Conservation (phyloP, 169 alveolate genomes). For the Toxoplasma gondii region DNA sequence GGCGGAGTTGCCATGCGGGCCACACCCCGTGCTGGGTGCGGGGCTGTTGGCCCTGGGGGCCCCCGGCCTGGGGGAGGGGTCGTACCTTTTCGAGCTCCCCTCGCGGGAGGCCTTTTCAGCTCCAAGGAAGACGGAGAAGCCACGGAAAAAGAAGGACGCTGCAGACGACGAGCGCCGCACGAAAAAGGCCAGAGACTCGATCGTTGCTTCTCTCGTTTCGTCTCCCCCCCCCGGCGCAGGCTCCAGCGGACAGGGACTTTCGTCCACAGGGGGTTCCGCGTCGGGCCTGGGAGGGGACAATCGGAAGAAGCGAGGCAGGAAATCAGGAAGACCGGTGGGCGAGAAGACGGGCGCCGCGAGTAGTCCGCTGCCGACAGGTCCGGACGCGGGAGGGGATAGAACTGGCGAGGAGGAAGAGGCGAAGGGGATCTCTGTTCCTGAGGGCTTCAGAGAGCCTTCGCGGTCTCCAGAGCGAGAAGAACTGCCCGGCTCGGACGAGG, state of each 20-base stretch:
- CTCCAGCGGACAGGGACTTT: background rate
- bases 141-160: background rate
- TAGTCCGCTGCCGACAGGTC: no score
- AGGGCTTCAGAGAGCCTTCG: constrained; percentile 18
- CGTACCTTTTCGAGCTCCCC: background rate
- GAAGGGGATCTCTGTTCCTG: no score
- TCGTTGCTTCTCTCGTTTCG: no score
- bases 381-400: no score
- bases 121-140: background rate
- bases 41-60: constrained; percentile 7
- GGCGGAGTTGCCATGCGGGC: background rate
- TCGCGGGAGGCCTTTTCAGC: background rate
- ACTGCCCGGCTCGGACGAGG: background rate
- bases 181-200: background rate
- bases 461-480: constrained; percentile 1
- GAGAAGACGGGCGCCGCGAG: background rate
- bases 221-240: background rate
- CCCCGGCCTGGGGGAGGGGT: background rate
- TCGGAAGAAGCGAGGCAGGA: background rate
- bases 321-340: background rate
- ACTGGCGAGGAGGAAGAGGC: no score
- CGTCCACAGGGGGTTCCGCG: background rate
- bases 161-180: background rate
- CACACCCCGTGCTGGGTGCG: constrained; percentile 13
- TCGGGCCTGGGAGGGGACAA: background rate